Base-by-base conservation (phyloP, 768 basidiomycete genomes). In the Gymnopilus junonius region DNA sequence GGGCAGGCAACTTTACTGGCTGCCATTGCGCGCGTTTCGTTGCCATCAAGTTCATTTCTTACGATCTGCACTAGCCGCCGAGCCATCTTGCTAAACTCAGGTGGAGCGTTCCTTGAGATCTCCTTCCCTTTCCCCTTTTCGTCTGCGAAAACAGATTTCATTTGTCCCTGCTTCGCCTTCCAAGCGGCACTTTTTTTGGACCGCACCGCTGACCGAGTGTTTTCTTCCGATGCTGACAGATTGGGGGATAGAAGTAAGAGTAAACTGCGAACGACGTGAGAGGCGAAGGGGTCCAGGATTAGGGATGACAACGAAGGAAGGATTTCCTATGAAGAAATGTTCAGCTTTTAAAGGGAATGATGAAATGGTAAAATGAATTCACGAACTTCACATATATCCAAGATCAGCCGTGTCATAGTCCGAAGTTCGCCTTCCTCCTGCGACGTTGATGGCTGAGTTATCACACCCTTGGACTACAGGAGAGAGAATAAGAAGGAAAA, bases 241-340 rank as follows among this genome's bases (percentile, higher is more conserved):
- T 80, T 76, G 0, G 93, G 92, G 14, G 86, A 88, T n/a, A 97
- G 80, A 43, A 97, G 80, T 4, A 90, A 71, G 14, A 98, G 83
- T 2, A 98, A 76, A 23, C 90, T 87, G 37, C 96, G 90, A 48
- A 97, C 66, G 43, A 95, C 93, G 67, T 98, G 97, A 0, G 97
- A 96, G 35, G 91, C 95, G 69, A 95, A 97, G 32, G 91, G 89
- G 69, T 97, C 89, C 79, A 90, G 87, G 40, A 97, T 77, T 45
- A 96, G 84, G 8, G 81, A 77, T 0, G 87, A 74, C 34, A 96
- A 79, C 3, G 76, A 74, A 0, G 90, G 87, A 1, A 87, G 69
- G 34, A 98, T 70, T 82, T 96, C 94, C 90, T 95, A 60, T 43
- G 50, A 23, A n/a, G 10, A 54, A 37, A 12, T 46, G 50, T 7